Evolutionary conservation across 805 yeast genomes (phyloP).

Genomic region (Scheffersomyces coipomensis): DNA sequence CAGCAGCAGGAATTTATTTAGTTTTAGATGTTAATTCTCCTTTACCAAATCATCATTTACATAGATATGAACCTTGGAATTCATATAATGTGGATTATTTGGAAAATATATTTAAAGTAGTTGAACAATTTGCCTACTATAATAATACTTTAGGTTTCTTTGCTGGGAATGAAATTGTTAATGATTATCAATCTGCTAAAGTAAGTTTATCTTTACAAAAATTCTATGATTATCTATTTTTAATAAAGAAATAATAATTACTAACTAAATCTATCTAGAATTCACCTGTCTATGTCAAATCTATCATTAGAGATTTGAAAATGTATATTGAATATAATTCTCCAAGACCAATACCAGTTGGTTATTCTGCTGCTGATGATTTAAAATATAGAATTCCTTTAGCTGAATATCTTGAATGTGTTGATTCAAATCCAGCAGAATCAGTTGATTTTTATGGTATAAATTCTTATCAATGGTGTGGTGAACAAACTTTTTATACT

Average conservation of each 20-base stretch:
- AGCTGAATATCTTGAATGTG: slow-evolving; percentile 79
- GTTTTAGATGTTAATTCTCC: slow-evolving; percentile 93
- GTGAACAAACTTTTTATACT: slow-evolving; percentile 75
- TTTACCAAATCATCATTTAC: slow-evolving; percentile 68
- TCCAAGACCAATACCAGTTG: slow-evolving; percentile 77
- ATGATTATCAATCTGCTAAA: slow-evolving; percentile 70
- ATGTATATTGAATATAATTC: slow-evolving; percentile 57
- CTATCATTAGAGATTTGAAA: slow-evolving; percentile 79
- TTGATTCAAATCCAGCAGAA: slow-evolving; percentile 48
- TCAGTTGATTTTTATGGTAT: slow-evolving; percentile 81
- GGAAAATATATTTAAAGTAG: slow-evolving; percentile 72
- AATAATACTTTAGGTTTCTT: slow-evolving; percentile 89
- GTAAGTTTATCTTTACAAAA: slow-evolving; percentile 4
- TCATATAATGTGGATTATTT: slow-evolving; percentile 71
- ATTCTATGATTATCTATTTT: slow-evolving; percentile 3
- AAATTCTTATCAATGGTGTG: slow-evolving; percentile 84
- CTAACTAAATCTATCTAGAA: slow-evolving; percentile 4
- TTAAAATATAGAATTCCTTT: slow-evolving; percentile 70
- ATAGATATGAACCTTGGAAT: slow-evolving; percentile 93
- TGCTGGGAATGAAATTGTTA: slow-evolving; percentile 89
- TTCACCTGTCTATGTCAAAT: slow-evolving; percentile 78
- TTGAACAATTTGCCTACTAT: slow-evolving; percentile 78
- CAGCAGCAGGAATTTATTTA: slow-evolving; percentile 88
- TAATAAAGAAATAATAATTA: not conserved
- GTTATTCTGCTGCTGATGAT: slow-evolving; percentile 97